These are phyloP conservation scores for Camellia sinensis DNA, from an alignment of 148 eudicot species.

Conservation along the genomic window DNA sequence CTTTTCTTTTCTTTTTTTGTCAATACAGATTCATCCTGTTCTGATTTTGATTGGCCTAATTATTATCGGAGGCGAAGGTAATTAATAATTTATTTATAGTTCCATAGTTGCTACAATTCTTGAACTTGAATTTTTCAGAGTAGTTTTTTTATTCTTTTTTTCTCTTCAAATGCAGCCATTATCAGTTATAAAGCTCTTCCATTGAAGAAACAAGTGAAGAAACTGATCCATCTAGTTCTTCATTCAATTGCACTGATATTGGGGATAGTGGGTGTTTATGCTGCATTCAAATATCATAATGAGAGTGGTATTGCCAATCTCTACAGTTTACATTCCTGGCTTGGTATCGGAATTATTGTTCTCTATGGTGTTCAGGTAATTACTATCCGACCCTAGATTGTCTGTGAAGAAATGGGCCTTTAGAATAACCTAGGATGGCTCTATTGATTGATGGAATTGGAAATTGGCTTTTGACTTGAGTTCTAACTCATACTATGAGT, in stretches of 20 bases:
- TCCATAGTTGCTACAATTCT: not conserved
- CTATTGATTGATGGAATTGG: too few species aligned
- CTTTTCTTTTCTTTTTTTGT: conserved; percentile 9
- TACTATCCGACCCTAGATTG: not conserved
- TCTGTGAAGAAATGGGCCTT: too few species aligned
- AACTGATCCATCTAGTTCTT: conserved; percentile 70
- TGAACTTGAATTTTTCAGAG: not conserved
- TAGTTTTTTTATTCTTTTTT: not conserved
- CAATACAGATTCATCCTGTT: conserved; percentile 74
- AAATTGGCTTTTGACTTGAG: too few species aligned
- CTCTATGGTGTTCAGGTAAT: conserved; percentile 87
- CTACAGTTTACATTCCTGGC: conserved; percentile 94
- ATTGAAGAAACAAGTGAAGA: conserved; percentile 63
- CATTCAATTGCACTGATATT: conserved; percentile 78
- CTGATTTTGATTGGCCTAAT: conserved; percentile 81
- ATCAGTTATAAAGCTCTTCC: conserved; percentile 84
- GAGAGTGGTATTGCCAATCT: conserved; percentile 71
- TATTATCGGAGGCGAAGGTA: conserved; percentile 91
- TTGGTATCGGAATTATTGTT: conserved; percentile 71
- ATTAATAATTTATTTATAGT: not conserved
- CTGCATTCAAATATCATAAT: conserved; percentile 82
- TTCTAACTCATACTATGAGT: too few species aligned
- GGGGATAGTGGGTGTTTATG: conserved; percentile 69
- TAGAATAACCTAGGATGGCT: too few species aligned
- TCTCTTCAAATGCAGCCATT: conserved; percentile 59